Base-by-base conservation (phyloP, 2,329 filamentous ascomycete genomes). In the Calonectria hongkongensis region DNA sequence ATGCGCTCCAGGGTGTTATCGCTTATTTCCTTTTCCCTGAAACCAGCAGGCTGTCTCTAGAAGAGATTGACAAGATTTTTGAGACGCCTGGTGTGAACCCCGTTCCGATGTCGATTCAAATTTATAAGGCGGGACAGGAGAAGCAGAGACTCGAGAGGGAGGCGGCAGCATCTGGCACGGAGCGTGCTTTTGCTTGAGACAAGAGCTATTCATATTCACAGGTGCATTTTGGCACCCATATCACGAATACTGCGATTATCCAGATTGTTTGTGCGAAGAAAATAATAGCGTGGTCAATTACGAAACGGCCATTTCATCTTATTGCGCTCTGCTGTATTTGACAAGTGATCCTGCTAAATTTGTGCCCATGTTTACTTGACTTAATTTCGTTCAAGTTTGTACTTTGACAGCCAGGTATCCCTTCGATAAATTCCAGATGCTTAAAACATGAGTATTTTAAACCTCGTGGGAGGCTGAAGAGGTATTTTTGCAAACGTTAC, bases 31-130 rank as follows among this genome's bases (percentile, higher is more conserved):
- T 77, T 15, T 79, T 79, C 50, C 77, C 77, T 0, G 76, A 79
- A 58, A 78, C 77, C 3, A 70, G 71, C 58, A 77, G 78, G 68
- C 48, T 79, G 1, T 77, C 76, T 12, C 48, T 79, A 2, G 77
- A 79, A 21, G 76, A 79, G 36, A 79, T 79, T 47, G 77, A 79
- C n/a, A 67, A 73, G 18, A 79, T 78, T 13, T 79, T 79, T 36
- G 76, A 79, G 47, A 79, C 77, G 2, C 56, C 64, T 45, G 69
- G 69, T 4, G 64, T 64, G 64, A 68, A 27, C 5, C 69, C 69
- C 3, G 69, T 71, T 2, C 47, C 39, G 7, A 63, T 71, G 47
- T 71, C 69, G 2, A 13, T 71, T 39, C 62, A 71, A 39, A 71
- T 71, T 48, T 71, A 71, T n/a, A 39, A 28, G 27, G 69, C 69